These are phyloP conservation scores for Hypericum perforatum DNA, from an alignment of 345 rosid species.

Conservation along the genomic window DNA sequence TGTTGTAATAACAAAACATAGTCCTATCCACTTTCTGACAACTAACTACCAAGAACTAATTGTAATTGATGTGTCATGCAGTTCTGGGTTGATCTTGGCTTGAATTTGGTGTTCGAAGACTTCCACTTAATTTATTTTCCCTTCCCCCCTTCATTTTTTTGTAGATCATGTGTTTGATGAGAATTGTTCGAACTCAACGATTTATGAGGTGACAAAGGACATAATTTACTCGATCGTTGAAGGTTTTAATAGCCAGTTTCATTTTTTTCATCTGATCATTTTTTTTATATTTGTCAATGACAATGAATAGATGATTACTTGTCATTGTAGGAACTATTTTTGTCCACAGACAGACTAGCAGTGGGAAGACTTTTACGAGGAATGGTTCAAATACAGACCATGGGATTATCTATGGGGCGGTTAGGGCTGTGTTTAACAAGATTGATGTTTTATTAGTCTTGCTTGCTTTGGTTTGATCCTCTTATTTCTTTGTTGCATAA, in stretches of 20 bases:
- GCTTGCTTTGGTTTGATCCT: no score
- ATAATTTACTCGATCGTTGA: conserved; percentile 64
- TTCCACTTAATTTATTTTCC: no score
- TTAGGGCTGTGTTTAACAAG: conserved; percentile 53
- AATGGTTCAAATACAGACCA: conserved; percentile 74
- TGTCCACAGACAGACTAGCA: conserved; percentile 97
- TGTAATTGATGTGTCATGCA: no score
- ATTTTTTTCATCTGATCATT: neutral
- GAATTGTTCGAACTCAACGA: conserved; percentile 45
- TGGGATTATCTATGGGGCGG: conserved; percentile 67
- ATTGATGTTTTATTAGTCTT: conserved; percentile 34
- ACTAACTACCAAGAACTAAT: no score
- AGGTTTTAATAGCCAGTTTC: conserved; percentile 68
- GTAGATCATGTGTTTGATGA: conserved; percentile 85
- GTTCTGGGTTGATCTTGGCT: no score
- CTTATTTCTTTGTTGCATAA: no score
- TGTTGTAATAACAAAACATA: no score
- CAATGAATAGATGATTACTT: neutral
- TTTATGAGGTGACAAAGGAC: conserved; percentile 68
- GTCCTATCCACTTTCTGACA: no score
- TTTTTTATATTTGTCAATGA: neutral
- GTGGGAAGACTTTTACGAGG: conserved; percentile 97
- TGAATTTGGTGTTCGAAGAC: no score
- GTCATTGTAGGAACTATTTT: conserved; percentile 75
- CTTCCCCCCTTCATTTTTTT: neutral